Conservation (phyloP, 2,329 filamentous ascomycete genomes). For the Talaromyces pinophilus region DNA sequence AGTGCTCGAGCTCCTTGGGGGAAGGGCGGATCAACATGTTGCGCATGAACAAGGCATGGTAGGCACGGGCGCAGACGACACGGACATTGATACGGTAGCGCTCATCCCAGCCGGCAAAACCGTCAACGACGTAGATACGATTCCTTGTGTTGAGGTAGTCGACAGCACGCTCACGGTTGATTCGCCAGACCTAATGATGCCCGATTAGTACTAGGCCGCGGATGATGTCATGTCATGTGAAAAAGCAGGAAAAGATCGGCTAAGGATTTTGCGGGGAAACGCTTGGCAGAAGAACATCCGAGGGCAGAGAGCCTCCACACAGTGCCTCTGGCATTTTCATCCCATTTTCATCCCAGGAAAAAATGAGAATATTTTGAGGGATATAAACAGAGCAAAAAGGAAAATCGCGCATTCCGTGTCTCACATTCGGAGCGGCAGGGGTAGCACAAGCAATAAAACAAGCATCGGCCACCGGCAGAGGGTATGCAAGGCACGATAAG, state of each 20-base stretch:
- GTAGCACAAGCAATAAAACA: slow-evolving; percentile 24
- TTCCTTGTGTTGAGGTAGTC: slow-evolving; percentile 99
- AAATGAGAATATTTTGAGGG: not conserved
- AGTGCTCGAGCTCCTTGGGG: slow-evolving; percentile 88
- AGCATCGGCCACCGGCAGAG: slow-evolving; percentile 28
- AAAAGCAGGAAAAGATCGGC: slow-evolving; percentile 14
- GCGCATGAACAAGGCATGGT: slow-evolving; percentile 99
- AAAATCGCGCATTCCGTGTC: slow-evolving; percentile 23
- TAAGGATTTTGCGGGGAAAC: slow-evolving; percentile 25
- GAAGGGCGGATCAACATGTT: slow-evolving; percentile 99
- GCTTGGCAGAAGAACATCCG: slow-evolving; percentile 1
- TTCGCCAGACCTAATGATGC: slow-evolving; percentile 82
- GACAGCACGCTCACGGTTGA: slow-evolving; percentile 97
- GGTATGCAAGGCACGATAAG: slow-evolving; percentile 21
- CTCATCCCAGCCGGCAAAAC: slow-evolving; percentile 97
- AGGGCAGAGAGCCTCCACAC: not conserved
- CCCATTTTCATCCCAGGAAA: not conserved
- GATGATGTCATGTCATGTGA: slow-evolving; percentile 36
- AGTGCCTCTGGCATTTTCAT: not conserved
- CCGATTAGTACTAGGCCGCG: slow-evolving; percentile 24
- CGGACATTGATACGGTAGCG: slow-evolving; percentile 97
- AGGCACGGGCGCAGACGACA: slow-evolving; percentile 96
- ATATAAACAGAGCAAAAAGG: not conserved
- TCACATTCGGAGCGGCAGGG: not conserved
- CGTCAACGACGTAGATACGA: slow-evolving; percentile 97